These are phyloP conservation scores for Phytophthora europaea DNA, from an alignment of 352 stramenopile genomes.

Conservation along the genomic window DNA sequence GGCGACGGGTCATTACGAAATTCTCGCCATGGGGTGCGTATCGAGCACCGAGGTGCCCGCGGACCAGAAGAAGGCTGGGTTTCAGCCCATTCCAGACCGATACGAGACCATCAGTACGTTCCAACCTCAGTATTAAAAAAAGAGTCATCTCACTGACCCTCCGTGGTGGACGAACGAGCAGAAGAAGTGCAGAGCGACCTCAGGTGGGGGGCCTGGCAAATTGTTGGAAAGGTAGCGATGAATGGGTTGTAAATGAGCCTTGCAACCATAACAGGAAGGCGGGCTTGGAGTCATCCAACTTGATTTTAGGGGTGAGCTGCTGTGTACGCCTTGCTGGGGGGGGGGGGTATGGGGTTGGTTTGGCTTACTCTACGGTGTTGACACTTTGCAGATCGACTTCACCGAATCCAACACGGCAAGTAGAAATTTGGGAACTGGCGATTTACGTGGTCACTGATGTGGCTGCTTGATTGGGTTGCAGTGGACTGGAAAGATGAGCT, in stretches of 20 bases:
- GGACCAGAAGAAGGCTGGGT: slow-evolving; percentile 26
- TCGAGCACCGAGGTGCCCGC: slow-evolving; percentile 23
- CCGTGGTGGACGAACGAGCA: slow-evolving; percentile 9
- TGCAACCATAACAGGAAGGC: slow-evolving; percentile 31
- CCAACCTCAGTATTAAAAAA: background rate
- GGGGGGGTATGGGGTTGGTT: too few relatives aligned
- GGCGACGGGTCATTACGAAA: slow-evolving; percentile 19
- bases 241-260: background rate
- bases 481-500: slow-evolving; percentile 77
- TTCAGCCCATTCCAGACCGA: slow-evolving; percentile 60
- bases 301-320: slow-evolving; percentile 52
- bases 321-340: background rate
- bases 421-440: background rate
- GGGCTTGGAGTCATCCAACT: slow-evolving; percentile 69
- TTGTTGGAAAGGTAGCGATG: background rate
- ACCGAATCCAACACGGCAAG: slow-evolving; percentile 75
- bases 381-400: slow-evolving; percentile 64
- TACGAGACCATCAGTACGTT: slow-evolving; percentile 67
- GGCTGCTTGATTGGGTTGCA: slow-evolving; percentile 19
- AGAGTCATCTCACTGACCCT: background rate
- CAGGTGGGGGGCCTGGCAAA: slow-evolving; percentile 14
- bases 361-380: background rate
- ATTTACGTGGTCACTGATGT: background rate
- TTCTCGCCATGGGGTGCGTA: slow-evolving; percentile 36
- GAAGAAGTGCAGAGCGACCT: slow-evolving; percentile 55